Conservation (phyloP, 129 eudicot genomes). For the Tagetes erecta region DNA sequence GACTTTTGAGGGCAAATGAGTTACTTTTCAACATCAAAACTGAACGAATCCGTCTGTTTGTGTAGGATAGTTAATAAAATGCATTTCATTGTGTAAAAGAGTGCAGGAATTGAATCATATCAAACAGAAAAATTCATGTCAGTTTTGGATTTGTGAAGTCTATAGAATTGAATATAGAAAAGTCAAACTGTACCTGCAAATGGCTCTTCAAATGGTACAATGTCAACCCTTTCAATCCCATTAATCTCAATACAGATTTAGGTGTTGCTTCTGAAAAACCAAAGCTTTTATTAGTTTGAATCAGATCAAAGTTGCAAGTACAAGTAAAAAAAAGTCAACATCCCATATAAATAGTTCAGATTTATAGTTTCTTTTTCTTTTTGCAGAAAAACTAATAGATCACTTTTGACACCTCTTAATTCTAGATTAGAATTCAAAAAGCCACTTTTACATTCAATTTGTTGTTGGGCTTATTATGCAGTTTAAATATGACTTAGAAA, state of each 20-base stretch:
- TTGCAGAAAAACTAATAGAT: not conserved
- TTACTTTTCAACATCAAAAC: not conserved
- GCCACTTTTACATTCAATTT: not conserved
- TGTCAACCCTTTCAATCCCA: constrained; percentile 93
- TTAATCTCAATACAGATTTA: constrained; percentile 74
- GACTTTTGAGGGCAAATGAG: constrained; percentile 8
- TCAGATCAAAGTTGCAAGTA: constrained; percentile 18
- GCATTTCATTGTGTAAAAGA: not conserved
- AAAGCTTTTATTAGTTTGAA: constrained; percentile 13
- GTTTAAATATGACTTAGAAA: constrained; percentile 20
- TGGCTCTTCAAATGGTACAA: constrained; percentile 87
- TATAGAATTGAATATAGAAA: constrained; percentile 4
- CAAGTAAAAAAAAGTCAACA: constrained; percentile 5
- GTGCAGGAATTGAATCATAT: not conserved
- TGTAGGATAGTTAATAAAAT: not conserved
- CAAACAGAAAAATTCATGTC: not conserved
- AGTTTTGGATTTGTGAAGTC: constrained; percentile 1
- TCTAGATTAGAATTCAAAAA: constrained; percentile 18
- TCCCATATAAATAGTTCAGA: not conserved
- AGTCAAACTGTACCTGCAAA: constrained; percentile 52
- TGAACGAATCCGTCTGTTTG: not conserved
- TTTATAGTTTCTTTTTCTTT: not conserved
- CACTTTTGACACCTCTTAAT: constrained; percentile 8
- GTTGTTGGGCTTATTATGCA: constrained; percentile 2
- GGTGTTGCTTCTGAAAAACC: constrained; percentile 82